Percentiles rank a stretch among this genome's conserved stretches.
phyloP scores from a whole-genome alignment of 352 stramenopile genomes.

The Globisporangium emineosum region DNA sequence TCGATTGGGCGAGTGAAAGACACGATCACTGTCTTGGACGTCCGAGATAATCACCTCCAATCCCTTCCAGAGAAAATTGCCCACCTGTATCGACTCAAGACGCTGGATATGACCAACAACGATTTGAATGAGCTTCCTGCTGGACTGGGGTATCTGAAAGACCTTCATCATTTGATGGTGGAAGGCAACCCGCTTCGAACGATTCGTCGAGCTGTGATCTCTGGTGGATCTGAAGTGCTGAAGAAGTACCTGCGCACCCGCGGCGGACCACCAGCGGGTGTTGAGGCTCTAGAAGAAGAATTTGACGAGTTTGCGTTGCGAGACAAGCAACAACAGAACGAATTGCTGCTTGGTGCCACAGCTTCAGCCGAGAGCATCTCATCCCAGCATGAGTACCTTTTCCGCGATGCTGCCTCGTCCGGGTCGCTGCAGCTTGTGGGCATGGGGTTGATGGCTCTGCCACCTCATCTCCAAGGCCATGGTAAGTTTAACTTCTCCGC shows the following conservation, averaged over 20 bases:
- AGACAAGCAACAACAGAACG: slow-evolving; percentile 43
- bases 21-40: slow-evolving; percentile 67
- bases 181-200: slow-evolving; percentile 76
- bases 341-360: slow-evolving; percentile 14
- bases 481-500: slow-evolving; percentile 52
- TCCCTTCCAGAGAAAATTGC: slow-evolving; percentile 51
- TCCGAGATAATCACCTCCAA: slow-evolving; percentile 80
- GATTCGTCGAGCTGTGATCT: slow-evolving; percentile 67
- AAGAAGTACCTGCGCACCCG: slow-evolving; percentile 85
- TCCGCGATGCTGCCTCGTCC: slow-evolving; percentile 57
- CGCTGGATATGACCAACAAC: slow-evolving; percentile 83
- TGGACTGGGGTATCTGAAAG: slow-evolving; percentile 69
- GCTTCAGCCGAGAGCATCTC: slow-evolving; percentile 15
- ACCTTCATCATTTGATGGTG: slow-evolving; percentile 69
- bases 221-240: slow-evolving; percentile 55
- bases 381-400: slow-evolving; percentile 56
- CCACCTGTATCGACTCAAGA: slow-evolving; percentile 72
- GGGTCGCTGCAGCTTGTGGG: slow-evolving; percentile 49
- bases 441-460: slow-evolving; percentile 52
- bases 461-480: slow-evolving; percentile 29
- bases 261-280: slow-evolving; percentile 50
- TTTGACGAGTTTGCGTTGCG: slow-evolving; percentile 62
- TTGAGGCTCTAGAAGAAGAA: slow-evolving; percentile 66
- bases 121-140: slow-evolving; percentile 69
- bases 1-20: slow-evolving; percentile 53